Evolutionary conservation across 1,284 basidiomycete genomes (phyloP).

Genomic region (Takashimella tepidaria): DNA sequence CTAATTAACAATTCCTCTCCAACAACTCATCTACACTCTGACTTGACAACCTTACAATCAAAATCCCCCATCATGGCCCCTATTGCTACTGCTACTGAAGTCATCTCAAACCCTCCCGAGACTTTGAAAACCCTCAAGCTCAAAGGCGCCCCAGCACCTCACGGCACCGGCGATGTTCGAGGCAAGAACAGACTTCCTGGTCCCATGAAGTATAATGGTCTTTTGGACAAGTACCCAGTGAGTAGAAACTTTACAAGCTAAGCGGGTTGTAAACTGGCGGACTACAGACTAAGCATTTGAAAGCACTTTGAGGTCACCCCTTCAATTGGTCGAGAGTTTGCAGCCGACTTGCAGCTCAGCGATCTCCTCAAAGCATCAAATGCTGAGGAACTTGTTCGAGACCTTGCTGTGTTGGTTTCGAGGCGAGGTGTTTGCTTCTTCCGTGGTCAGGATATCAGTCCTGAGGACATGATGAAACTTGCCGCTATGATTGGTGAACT

Average conservation of each 20-base stretch:
- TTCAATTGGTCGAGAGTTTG: conserved; percentile 42
- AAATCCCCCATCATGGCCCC: neutral
- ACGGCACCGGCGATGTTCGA: neutral
- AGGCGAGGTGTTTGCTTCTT: conserved; percentile 69
- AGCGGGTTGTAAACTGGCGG: too few species aligned
- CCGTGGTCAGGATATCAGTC: conserved; percentile 54
- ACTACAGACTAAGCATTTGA: too few species aligned
- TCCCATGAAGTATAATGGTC: conserved; percentile 20
- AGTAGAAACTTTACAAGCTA: too few species aligned
- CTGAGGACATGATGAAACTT: conserved; percentile 52
- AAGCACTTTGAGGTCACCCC: conserved; percentile 36
- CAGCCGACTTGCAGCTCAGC: conserved; percentile 45
- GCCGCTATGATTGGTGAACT: conserved; percentile 55
- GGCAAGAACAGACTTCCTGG: conserved; percentile 7
- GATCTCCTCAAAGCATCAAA: conserved; percentile 48
- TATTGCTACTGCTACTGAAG: neutral
- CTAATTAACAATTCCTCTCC: too few species aligned
- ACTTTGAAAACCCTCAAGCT: neutral
- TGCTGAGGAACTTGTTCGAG: conserved; percentile 50
- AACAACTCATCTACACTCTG: too few species aligned
- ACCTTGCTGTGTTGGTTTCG: conserved; percentile 57
- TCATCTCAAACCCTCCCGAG: neutral
- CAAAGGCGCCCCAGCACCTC: neutral
- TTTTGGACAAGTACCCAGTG: conserved; percentile 21
- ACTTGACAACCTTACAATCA: neutral